Conservation (phyloP, 345 rosid genomes). For the Leavenworthia alabamica region DNA sequence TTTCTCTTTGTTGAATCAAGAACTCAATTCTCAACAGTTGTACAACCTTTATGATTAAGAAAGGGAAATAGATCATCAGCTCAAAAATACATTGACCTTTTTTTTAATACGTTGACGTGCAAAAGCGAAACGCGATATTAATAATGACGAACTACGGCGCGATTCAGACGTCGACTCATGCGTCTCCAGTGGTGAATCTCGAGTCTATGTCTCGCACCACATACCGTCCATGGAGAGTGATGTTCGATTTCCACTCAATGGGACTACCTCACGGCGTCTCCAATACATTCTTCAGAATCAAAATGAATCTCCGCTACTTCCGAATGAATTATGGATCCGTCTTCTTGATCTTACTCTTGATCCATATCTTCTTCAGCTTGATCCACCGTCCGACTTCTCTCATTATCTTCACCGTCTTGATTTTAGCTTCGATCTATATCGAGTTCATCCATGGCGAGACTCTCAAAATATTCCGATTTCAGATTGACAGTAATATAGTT, state of each 20-base stretch:
- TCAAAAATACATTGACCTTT: too few species aligned
- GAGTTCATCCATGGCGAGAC: conserved; percentile 81
- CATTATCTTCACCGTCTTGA: conserved; percentile 58
- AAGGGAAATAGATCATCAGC: too few species aligned
- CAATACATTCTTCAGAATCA: conserved; percentile 39
- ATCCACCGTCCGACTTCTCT: conserved; percentile 68
- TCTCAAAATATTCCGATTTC: conserved; percentile 38
- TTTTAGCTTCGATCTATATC: conserved; percentile 57
- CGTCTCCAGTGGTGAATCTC: conserved; percentile 28
- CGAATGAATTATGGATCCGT: conserved; percentile 61
- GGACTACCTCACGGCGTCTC: conserved; percentile 33
- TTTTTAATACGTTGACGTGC: too few species aligned
- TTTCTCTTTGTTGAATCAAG: too few species aligned
- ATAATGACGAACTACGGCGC: conserved; percentile 69
- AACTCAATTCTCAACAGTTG: too few species aligned
- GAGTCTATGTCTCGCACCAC: conserved; percentile 55
- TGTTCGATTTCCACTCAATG: conserved; percentile 49
- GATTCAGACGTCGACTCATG: conserved; percentile 63
- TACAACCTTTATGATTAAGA: too few species aligned
- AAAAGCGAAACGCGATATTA: background rate
- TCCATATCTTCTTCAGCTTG: conserved; percentile 54
- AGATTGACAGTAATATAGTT: conserved; percentile 52
- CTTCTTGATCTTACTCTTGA: conserved; percentile 41
- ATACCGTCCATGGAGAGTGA: conserved; percentile 62
- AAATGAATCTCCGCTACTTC: conserved; percentile 45